Evolutionary conservation across 2,329 filamentous ascomycete species (phyloP).

Genomic region (Geosmithia putterillii): DNA sequence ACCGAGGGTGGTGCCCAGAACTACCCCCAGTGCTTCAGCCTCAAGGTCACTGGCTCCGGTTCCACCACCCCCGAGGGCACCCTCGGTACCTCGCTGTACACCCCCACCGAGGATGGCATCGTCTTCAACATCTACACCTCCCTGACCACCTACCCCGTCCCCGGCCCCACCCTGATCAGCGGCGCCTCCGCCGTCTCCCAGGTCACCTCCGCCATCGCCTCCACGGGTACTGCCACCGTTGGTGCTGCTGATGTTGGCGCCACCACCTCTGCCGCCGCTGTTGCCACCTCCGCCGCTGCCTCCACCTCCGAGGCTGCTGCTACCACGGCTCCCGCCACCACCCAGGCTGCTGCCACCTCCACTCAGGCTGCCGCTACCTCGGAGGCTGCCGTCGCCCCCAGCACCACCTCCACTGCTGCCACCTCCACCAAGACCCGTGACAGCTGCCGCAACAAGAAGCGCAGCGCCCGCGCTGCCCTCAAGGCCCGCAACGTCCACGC

Average conservation of each 20-base stretch:
- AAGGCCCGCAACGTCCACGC: neutral
- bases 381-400: neutral
- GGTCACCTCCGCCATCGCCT: slow-evolving; percentile 1
- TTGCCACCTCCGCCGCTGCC: slow-evolving; percentile 1
- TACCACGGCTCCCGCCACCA: neutral
- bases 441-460: neutral
- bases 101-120: slow-evolving; percentile 12
- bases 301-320: neutral
- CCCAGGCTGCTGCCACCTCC: neutral
- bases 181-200: slow-evolving; percentile 1
- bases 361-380: neutral
- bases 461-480: neutral
- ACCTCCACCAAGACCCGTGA: neutral
- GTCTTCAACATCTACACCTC: slow-evolving; percentile 13
- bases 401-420: neutral
- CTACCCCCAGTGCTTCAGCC: slow-evolving; percentile 36
- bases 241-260: slow-evolving; percentile 4
- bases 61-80: slow-evolving; percentile 15
- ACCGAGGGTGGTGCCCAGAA: slow-evolving; percentile 30
- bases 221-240: slow-evolving; percentile 3
- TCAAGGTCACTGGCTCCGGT: slow-evolving; percentile 26
- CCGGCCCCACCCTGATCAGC: slow-evolving; percentile 8
- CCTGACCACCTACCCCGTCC: slow-evolving; percentile 8
- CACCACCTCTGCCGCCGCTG: neutral
- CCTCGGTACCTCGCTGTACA: slow-evolving; percentile 13